Base-by-base conservation (phyloP, 2,329 filamentous ascomycete species). In the Fusarium sp. region DNA sequence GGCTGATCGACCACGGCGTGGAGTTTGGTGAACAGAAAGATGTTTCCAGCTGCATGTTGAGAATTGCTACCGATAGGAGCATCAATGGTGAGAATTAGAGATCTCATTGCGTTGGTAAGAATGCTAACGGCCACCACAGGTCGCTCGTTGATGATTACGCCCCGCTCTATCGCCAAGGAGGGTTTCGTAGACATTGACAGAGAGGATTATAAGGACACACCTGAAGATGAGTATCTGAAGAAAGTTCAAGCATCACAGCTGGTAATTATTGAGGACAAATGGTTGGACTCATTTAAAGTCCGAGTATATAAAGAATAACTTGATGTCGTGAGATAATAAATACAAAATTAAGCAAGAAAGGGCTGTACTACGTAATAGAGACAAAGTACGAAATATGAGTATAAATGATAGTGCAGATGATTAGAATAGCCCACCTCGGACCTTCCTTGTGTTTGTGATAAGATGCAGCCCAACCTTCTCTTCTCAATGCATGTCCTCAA, bases 11-110 rank as follows among this genome's bases (percentile, higher is more conserved):
- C 49, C 76, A 73, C 3, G 83, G 82, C 1, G 79, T 85, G 53
- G 80, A 84, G 27, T 85, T 85, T 67, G 79, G 79, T 12, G 80
- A 81, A 56, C 78, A 77, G 35, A 73, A 74, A 11, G 80, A 82
- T 49, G 76, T 78, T 10, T 76, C 78, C 4, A 70, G 65, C 39
- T 81, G 79, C 68, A 81, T 81, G 79, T 67, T 82, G 72, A 65
- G 77, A 55, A 78, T 82, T 41, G 77, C 79, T 0, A 77, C 78
- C 3, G 80, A 82, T 18, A 76, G 72, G 44, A 71, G 52, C 2
- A 79, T 80, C 58, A 81, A 75, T 27, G 73, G 73, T 72, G 27
- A 65, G 67, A 38, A n/a, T 4, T 8, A 17, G 8, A 9, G 3
- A 4, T 10, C 4, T 5, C 12, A 20, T 22, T 10, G 1, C 15